Evolutionary conservation across 805 yeast genomes (phyloP), one percentile per base, ranked within the genome.

Genomic region (Yarrowia phangngaensis): DNA sequence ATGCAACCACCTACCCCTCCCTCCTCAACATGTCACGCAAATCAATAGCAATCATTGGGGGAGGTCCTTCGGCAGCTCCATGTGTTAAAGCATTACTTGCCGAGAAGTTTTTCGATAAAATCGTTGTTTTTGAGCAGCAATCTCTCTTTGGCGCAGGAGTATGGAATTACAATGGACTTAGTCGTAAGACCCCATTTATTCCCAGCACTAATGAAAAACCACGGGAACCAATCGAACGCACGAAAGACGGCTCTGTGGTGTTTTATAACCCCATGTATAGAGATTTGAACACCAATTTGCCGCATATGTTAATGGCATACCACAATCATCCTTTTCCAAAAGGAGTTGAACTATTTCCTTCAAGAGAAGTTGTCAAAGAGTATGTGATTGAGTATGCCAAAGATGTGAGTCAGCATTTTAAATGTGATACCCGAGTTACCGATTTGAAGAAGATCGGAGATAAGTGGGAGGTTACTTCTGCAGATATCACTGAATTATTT

Each of bases 1-100:
- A 22, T 9, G 7, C 9, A 7, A 22, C 24, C 24, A 7, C 7
- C 7, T 8, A 22, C 24, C 24, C 24, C 24, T 22, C 24, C 9
- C 24, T 22, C 9, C 24, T 22, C 24, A 22, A 22, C n/a, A 38
- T 36, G 32, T 17, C 17, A 3, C 16, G 5, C n/a, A 15, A 8
- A 9, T 19, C 32, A 5, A 69, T 84, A 3, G 87, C 86, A 0
- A 74, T 85, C 7, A 71, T 85, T 17, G 95, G 95, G 2, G 88
- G 78, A 2, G 95, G 94, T 0, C 89, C 92, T 0, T 72, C 77
- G 33, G 94, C 90, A 0, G 64, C 81, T 15, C 85, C 80, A 0
- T 67, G 75, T 3, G 78, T 84, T 0, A 76, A 79, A 51, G 85
- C 88, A 0, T 67, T 85, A 8, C 54, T 74, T 6, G 72, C 69